Conservation (phyloP, 345 rosid species). For the Ricinus communis region DNA sequence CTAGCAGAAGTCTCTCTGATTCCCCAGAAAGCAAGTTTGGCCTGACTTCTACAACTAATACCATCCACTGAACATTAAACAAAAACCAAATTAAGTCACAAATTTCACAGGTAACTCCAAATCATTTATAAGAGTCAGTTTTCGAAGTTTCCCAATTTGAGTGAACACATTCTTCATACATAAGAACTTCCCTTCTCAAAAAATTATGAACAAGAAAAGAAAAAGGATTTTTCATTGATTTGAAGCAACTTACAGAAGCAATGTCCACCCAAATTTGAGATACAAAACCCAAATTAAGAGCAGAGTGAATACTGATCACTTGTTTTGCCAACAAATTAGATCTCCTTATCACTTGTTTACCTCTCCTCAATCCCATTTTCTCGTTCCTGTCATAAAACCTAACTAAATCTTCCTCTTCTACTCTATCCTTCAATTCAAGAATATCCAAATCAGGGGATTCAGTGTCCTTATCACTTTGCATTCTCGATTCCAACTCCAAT, state of each 20-base stretch:
- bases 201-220: neutral
- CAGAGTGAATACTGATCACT: slow-evolving; percentile 72
- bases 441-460: slow-evolving; percentile 19
- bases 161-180: neutral
- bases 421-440: slow-evolving; percentile 21
- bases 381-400: slow-evolving; percentile 5
- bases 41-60: slow-evolving; percentile 68
- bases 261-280: slow-evolving; percentile 90
- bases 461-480: neutral
- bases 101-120: neutral
- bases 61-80: slow-evolving; percentile 58
- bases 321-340: slow-evolving; percentile 80
- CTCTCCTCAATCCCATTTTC: slow-evolving; percentile 29
- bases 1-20: slow-evolving; percentile 67
- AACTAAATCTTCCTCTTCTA: slow-evolving; percentile 31
- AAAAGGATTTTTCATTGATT: too few species aligned
- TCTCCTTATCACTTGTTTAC: slow-evolving; percentile 52
- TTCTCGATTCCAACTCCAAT: slow-evolving; percentile 18
- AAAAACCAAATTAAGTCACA: neutral
- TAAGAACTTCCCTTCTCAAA: neutral
- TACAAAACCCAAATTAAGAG: slow-evolving; percentile 70
- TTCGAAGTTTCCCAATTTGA: neutral
- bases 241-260: slow-evolving; percentile 42
- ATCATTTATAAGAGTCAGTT: neutral
- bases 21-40: slow-evolving; percentile 85